phyloP scores from a whole-genome alignment of 192 early-diverging fungal genomes.

The Coemansia sp. region DNA sequence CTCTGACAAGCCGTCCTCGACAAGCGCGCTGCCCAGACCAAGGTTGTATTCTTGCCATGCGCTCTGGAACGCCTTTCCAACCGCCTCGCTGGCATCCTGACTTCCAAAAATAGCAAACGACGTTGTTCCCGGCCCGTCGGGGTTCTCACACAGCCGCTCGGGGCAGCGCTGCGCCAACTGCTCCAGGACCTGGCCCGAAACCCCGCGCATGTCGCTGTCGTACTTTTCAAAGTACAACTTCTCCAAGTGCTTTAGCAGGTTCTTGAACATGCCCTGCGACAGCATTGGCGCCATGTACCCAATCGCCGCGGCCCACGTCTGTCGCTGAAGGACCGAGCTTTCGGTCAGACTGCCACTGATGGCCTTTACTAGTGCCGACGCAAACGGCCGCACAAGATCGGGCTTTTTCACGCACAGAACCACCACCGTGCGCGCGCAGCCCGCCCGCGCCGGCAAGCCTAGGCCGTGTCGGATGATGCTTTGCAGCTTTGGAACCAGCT shows the following conservation, averaged over 20 bases:
- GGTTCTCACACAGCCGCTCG: slow-evolving; percentile 18
- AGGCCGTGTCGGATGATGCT: slow-evolving; percentile 73
- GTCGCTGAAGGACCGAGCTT: slow-evolving; percentile 71
- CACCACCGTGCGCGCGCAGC: slow-evolving; percentile 79
- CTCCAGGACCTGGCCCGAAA: slow-evolving; percentile 43
- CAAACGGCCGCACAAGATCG: slow-evolving; percentile 58
- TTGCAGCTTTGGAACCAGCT: slow-evolving; percentile 62
- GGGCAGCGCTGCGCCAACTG: slow-evolving; percentile 28
- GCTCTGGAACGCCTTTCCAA: slow-evolving; percentile 17
- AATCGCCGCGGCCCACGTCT: slow-evolving; percentile 77
- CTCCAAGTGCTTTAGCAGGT: slow-evolving; percentile 65
- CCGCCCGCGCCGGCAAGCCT: slow-evolving; percentile 88
- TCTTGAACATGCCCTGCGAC: slow-evolving; percentile 52
- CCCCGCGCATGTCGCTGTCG: slow-evolving; percentile 67
- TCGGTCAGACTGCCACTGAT: slow-evolving; percentile 71
- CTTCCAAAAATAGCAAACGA: slow-evolving; percentile 30
- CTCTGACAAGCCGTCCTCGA: slow-evolving; percentile 7
- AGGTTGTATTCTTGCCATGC: slow-evolving; percentile 35
- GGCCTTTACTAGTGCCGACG: slow-evolving; percentile 69
- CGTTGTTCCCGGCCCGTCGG: slow-evolving; percentile 6
- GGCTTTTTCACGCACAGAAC: slow-evolving; percentile 68
- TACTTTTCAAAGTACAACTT: slow-evolving; percentile 68
- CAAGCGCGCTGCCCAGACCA: slow-evolving; percentile 12
- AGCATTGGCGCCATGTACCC: slow-evolving; percentile 70
- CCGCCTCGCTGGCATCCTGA: slow-evolving; percentile 10